Conservation (phyloP, 371 early-diverging fungal genomes). For the Rhizopus sp. region DNA sequence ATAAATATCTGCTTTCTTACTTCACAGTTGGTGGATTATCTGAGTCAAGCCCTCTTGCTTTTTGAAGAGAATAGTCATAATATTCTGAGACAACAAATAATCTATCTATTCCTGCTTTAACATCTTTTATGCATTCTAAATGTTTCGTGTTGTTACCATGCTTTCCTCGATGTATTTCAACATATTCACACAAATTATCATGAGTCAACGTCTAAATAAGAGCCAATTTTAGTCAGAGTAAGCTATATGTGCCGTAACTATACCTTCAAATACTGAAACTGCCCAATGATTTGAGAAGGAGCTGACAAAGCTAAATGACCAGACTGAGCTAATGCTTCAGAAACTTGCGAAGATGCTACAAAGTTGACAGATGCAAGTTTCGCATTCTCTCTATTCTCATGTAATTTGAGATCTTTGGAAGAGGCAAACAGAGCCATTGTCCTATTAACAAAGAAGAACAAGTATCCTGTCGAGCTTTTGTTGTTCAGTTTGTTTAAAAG, state of each 20-base stretch:
- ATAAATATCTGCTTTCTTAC: constrained; percentile 1
- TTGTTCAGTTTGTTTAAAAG: not conserved
- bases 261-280: constrained; percentile 61
- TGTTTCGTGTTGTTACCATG: constrained; percentile 42
- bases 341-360: constrained; percentile 43
- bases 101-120: constrained; percentile 39
- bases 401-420: constrained; percentile 29
- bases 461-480: not conserved
- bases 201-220: constrained; percentile 49
- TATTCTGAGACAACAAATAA: constrained; percentile 64
- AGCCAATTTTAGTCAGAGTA: not conserved
- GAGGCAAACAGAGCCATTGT: constrained; percentile 48
- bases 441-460: constrained; percentile 6
- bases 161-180: constrained; percentile 65
- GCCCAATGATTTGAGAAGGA: constrained; percentile 61
- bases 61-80: constrained; percentile 42
- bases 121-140: not conserved
- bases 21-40: constrained; percentile 19
- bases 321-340: constrained; percentile 44
- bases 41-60: constrained; percentile 27
- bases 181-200: constrained; percentile 58
- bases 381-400: constrained; percentile 22
- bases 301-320: constrained; percentile 55
- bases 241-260: not conserved
- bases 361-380: constrained; percentile 46